phyloP scores from a whole-genome alignment of 2,329 filamentous ascomycete species.

The Aspergillus calidoustus region DNA sequence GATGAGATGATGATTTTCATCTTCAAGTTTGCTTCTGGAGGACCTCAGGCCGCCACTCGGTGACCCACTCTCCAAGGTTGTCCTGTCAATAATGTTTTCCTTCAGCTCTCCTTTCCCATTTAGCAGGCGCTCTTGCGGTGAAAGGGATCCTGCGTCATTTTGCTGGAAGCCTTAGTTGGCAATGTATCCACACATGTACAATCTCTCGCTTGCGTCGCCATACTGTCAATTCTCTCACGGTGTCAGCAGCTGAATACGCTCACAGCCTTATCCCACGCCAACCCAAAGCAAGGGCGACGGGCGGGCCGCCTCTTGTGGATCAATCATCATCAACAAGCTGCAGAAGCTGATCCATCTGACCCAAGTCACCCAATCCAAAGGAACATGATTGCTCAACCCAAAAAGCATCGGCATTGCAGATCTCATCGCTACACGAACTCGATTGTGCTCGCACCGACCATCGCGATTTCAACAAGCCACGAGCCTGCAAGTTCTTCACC shows the following conservation, averaged over 20 bases:
- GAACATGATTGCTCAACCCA: neutral
- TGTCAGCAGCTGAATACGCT: neutral
- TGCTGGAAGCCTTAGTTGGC: neutral
- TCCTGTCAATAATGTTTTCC: neutral
- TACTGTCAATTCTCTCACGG: neutral
- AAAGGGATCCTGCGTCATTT: neutral
- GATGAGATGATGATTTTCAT: neutral
- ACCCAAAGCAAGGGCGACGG: neutral
- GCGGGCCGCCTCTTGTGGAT: neutral
- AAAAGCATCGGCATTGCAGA: neutral
- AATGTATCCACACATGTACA: neutral
- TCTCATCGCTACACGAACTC: neutral
- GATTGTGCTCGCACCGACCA: neutral
- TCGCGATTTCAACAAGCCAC: neutral
- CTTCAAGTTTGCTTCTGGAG: neutral
- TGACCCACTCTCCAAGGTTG: neutral
- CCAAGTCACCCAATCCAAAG: neutral
- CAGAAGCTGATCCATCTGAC: neutral
- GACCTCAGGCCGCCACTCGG: neutral
- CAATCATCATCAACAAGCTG: neutral
- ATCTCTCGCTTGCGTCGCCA: neutral
- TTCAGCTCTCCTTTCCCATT: neutral
- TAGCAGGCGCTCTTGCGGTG: neutral
- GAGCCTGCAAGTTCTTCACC: neutral
- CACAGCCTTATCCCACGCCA: neutral